Conservation (phyloP, 495 filamentous ascomycete genomes). For the Daldinia bambusicola region DNA sequence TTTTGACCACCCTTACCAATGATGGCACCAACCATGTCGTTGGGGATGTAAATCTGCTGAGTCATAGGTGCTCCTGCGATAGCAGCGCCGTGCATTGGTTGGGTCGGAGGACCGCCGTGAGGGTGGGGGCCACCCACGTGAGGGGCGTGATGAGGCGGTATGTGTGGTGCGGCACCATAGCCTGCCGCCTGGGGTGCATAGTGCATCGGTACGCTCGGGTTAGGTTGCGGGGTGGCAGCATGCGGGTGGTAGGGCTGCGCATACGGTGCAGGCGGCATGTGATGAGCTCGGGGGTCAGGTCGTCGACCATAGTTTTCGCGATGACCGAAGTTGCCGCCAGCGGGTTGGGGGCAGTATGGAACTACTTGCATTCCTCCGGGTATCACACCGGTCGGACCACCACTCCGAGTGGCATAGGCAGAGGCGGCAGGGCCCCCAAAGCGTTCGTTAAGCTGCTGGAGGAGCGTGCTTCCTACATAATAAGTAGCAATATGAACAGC, state of each 20-base stretch:
- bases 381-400: slow-evolving; percentile 89
- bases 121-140: slow-evolving; percentile 63
- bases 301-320: slow-evolving; percentile 86
- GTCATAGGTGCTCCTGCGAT: slow-evolving; percentile 89
- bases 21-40: slow-evolving; percentile 99
- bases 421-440: slow-evolving; percentile 97
- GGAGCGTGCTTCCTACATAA: slow-evolving; percentile 94
- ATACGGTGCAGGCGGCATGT: slow-evolving; percentile 58
- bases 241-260: slow-evolving; percentile 72
- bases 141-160: slow-evolving; percentile 73
- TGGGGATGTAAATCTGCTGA: slow-evolving; percentile 98
- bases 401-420: slow-evolving; percentile 94
- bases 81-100: slow-evolving; percentile 69
- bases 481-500: slow-evolving; percentile 98
- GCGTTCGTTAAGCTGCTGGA: slow-evolving; percentile 94
- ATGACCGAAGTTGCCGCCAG: slow-evolving; percentile 89
- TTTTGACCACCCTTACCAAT: slow-evolving; percentile 98
- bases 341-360: slow-evolving; percentile 92
- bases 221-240: slow-evolving; percentile 68
- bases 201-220: slow-evolving; percentile 75
- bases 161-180: slow-evolving; percentile 80
- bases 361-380: slow-evolving; percentile 98
- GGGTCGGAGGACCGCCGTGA: slow-evolving; percentile 69
- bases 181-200: slow-evolving; percentile 64
- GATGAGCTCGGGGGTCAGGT: slow-evolving; percentile 71